Evolutionary conservation across 2,329 filamentous ascomycete species (phyloP).

Genomic region (Phaeosphaeriaceae sp.): DNA sequence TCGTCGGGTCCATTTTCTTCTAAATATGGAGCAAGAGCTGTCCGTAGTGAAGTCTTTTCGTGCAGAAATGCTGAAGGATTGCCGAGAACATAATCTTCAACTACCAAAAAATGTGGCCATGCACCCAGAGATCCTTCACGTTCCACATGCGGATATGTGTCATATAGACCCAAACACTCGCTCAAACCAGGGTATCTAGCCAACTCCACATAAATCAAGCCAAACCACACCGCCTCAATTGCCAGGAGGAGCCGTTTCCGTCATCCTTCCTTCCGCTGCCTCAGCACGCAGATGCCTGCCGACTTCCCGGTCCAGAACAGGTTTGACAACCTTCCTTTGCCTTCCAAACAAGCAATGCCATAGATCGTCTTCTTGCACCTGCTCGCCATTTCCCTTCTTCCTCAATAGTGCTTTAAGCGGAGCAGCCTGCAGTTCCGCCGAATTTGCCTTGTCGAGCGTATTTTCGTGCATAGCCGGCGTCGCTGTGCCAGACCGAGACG

Average conservation of each 20-base stretch:
- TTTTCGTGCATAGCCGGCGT: slow-evolving; percentile 59
- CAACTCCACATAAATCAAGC: neutral
- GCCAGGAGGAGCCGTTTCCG: neutral
- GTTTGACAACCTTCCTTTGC: slow-evolving; percentile 45
- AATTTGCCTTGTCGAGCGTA: slow-evolving; percentile 81
- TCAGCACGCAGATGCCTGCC: slow-evolving; percentile 60
- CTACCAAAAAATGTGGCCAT: too few relatives aligned
- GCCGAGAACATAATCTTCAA: too few relatives aligned
- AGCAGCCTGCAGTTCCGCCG: slow-evolving; percentile 79
- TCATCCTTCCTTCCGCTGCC: slow-evolving; percentile 56
- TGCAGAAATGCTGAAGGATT: too few relatives aligned
- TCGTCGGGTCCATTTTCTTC: too few relatives aligned
- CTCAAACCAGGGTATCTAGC: neutral
- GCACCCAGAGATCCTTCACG: too few relatives aligned
- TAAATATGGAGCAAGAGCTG: too few relatives aligned
- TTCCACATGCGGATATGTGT: neutral
- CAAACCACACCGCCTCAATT: neutral
- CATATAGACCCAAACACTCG: neutral
- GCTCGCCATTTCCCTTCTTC: slow-evolving; percentile 75
- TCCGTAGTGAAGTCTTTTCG: too few relatives aligned
- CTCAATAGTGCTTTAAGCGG: slow-evolving; percentile 74
- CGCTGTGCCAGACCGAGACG: slow-evolving; percentile 21
- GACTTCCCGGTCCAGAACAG: slow-evolving; percentile 53
- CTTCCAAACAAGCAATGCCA: slow-evolving; percentile 89
- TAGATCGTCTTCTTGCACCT: slow-evolving; percentile 78